phyloP scores from a whole-genome alignment of 2,329 filamentous ascomycete genomes.

The Aspergillus transmontanensis region DNA sequence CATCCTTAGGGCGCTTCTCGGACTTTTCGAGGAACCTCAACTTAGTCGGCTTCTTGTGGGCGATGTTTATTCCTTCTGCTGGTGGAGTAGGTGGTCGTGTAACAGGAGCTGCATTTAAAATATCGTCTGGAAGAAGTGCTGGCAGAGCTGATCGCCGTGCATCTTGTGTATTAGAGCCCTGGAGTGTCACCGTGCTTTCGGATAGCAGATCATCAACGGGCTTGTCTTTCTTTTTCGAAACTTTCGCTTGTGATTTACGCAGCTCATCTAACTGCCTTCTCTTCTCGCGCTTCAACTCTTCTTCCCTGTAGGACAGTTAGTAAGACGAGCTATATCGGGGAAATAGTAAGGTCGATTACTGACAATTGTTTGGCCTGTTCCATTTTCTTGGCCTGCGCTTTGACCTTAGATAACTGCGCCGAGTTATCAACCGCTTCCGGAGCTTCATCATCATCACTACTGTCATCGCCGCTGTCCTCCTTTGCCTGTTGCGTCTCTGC shows the following conservation, averaged over 20 bases:
- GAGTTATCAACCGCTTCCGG: conserved; percentile 46
- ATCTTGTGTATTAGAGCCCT: conserved; percentile 40
- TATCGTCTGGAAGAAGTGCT: conserved; percentile 53
- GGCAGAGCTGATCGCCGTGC: conserved; percentile 46
- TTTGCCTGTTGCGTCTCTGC: conserved; percentile 26
- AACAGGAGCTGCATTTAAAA: conserved; percentile 51
- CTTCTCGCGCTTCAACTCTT: conserved; percentile 43
- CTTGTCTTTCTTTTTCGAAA: conserved; percentile 29
- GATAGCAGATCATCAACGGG: conserved; percentile 40
- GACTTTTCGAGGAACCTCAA: conserved; percentile 53
- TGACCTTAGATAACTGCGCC: conserved; percentile 40
- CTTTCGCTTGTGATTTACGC: conserved; percentile 43
- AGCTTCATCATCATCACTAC: conserved; percentile 39
- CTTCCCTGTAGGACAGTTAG: conserved; percentile 36
- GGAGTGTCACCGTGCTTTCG: conserved; percentile 45
- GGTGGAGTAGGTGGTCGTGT: conserved; percentile 50
- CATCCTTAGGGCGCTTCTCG: conserved; percentile 53
- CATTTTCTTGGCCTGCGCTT: conserved; percentile 41
- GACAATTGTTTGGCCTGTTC: conserved; percentile 42
- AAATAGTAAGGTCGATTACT: conserved; percentile 12
- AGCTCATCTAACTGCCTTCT: conserved; percentile 43
- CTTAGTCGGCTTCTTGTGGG: conserved; percentile 42
- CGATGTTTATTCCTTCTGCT: conserved; percentile 29
- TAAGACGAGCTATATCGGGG: neutral
- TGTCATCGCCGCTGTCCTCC: conserved; percentile 32